Evolutionary conservation across 768 basidiomycete species (phyloP), one percentile per base, ranked within the genome.

Genomic region (Sarcodon sp.): DNA sequence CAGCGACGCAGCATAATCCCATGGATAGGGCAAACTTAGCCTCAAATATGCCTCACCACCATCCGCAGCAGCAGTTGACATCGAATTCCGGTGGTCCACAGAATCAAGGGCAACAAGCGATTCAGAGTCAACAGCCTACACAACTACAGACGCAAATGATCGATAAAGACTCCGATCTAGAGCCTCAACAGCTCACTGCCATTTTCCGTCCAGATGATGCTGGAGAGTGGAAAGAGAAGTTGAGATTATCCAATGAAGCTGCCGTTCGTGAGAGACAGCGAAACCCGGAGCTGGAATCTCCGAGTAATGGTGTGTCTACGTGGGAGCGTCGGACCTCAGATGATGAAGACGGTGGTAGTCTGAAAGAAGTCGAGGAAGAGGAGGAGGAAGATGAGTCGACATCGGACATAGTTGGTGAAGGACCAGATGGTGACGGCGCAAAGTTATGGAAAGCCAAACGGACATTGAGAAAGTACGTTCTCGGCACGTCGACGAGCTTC

Each of bases 131-230:
- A 47, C 63, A 55, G 13, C 44, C 54, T 41, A 66, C 55, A 68
- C 54, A 55, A 50, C 54, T 64, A n/a, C 60, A 57, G 21, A 27
- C 41, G 21, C 55, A 49, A 48, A 55, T 51, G 38, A 52, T 41
- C 46, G 72, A 77, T 36, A 71, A 64, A 50, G 76, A 77, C 31
- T 57, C 55, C 3, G 73, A 76, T 27, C 57, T 62, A 6, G 76
- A 80, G 51, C 69, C 69, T 36, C 69, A 77, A 35, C 73, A 74
- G 49, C 61, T 76, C n/a, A 87, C 83, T 15, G 79, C 87, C 9
- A 91, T 94, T 49, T 94, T 90, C 66, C 73, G 87, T 47, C 87
- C 91, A 1, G 89, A 92, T 54, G 84, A 83, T 50, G 79, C 78
- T 16, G 80, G 79, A 15, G 86, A 88, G 54, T 97, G 92, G 91